Percentiles rank a stretch among this genome's conserved stretches.
phyloP scores from a whole-genome alignment of 164 flowering plant genomes.

The Tinospora cordifolia region DNA sequence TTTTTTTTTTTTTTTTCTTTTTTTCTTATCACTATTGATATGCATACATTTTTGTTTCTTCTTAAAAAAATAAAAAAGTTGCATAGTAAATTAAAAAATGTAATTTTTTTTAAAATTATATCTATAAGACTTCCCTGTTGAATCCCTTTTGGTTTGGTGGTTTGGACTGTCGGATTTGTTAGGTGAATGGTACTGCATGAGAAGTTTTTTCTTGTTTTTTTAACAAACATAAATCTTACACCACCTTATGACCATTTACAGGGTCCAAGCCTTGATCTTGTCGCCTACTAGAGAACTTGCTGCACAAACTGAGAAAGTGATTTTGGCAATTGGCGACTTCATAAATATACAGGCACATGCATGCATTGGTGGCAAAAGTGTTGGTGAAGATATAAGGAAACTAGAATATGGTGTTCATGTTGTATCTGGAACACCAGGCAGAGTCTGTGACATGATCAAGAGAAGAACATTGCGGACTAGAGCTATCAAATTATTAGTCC shows the following conservation, averaged over 20 bases:
- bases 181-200: not conserved
- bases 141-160: no score
- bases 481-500: constrained; percentile 73
- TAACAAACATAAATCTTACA: not conserved
- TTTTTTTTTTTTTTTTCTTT: no score
- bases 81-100: no score
- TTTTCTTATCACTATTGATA: no score
- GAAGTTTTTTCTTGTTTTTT: not conserved
- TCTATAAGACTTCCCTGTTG: no score
- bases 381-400: constrained; percentile 88
- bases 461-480: constrained; percentile 85
- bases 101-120: no score
- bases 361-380: constrained; percentile 92
- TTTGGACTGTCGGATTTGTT: no score
- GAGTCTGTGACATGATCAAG: constrained; percentile 99
- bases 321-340: constrained; percentile 64
- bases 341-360: constrained; percentile 84
- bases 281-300: constrained; percentile 97
- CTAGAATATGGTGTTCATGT: constrained; percentile 92
- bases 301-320: constrained; percentile 76
- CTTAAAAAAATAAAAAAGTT: no score
- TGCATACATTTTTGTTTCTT: no score
- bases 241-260: constrained; percentile 15
- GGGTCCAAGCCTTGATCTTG: constrained; percentile 94
- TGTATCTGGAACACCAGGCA: constrained; percentile 99